Evolutionary conservation across 2,329 filamentous ascomycete genomes (phyloP).

Genomic region (Fusarium nisikadoi): DNA sequence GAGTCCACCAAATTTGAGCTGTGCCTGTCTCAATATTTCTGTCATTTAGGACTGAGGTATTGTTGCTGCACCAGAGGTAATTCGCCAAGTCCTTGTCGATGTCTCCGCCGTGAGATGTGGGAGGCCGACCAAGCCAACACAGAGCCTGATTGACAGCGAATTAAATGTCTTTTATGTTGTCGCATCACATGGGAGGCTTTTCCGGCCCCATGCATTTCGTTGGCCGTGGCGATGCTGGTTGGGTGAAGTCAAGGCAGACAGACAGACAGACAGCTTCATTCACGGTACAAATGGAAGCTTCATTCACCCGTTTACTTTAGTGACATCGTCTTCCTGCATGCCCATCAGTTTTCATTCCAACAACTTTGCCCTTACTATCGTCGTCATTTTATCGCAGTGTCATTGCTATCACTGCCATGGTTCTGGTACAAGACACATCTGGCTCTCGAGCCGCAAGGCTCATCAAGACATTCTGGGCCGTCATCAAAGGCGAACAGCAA

Average conservation of each 20-base stretch:
- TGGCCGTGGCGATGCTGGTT: slow-evolving; percentile 16
- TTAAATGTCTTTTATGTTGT: neutral
- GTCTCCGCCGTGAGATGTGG: slow-evolving; percentile 3
- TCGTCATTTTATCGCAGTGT: no score
- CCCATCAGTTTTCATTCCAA: neutral
- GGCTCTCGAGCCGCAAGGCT: slow-evolving; percentile 27
- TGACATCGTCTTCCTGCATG: accelerated
- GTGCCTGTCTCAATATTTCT: no score
- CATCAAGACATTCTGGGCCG: slow-evolving; percentile 26
- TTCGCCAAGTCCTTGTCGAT: neutral
- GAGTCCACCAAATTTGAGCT: no score
- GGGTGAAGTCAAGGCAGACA: slow-evolving; percentile 16
- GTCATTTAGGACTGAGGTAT: no score
- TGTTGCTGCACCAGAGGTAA: neutral
- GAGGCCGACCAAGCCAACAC: slow-evolving; percentile 34
- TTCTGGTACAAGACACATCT: neutral
- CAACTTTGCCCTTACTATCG: no score
- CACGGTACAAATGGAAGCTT: slow-evolving; percentile 20
- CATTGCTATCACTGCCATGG: slow-evolving; percentile 7
- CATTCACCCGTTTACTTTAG: neutral
- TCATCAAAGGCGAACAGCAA: slow-evolving; percentile 30
- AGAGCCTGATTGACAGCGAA: slow-evolving; percentile 29
- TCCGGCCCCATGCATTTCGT: slow-evolving; percentile 7
- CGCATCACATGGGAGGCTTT: neutral
- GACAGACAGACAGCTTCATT: neutral